Conservation (phyloP, 140 eudicot genomes). For the Oenanthe javanica region DNA sequence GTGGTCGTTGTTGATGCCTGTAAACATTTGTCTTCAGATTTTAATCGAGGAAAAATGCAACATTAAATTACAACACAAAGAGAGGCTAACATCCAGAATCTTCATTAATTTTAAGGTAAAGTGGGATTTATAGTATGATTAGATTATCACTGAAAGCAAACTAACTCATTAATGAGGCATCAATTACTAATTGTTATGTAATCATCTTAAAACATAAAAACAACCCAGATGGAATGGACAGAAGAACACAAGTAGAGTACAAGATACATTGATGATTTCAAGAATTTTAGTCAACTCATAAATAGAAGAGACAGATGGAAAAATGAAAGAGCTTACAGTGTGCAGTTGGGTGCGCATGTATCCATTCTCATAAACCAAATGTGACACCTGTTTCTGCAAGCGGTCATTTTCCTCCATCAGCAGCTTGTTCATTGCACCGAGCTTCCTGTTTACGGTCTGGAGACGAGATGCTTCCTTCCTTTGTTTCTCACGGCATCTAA, state of each 20-base stretch:
- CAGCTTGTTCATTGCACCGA: slow-evolving; percentile 90
- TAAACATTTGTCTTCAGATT: not conserved
- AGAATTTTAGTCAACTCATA: not conserved
- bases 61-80: not conserved
- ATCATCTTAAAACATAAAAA: not conserved
- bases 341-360: slow-evolving; percentile 30
- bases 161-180: not conserved
- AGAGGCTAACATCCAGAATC: not conserved
- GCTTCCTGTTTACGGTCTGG: slow-evolving; percentile 84
- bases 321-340: slow-evolving; percentile 7
- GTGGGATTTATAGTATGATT: not conserved
- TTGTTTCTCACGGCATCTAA: slow-evolving; percentile 94
- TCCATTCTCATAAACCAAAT: slow-evolving; percentile 45
- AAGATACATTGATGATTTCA: not conserved
- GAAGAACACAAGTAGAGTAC: not conserved
- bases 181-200: not conserved
- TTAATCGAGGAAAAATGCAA: not conserved
- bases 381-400: slow-evolving; percentile 49
- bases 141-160: not conserved
- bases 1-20: slow-evolving; percentile 55
- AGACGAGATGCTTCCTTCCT: slow-evolving; percentile 82
- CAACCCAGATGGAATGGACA: not conserved
- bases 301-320: not conserved
- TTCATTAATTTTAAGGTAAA: not conserved
- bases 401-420: slow-evolving; percentile 92